phyloP scores from a whole-genome alignment of 176 grass and related monocot genomes.

The Paspalum notatum region DNA sequence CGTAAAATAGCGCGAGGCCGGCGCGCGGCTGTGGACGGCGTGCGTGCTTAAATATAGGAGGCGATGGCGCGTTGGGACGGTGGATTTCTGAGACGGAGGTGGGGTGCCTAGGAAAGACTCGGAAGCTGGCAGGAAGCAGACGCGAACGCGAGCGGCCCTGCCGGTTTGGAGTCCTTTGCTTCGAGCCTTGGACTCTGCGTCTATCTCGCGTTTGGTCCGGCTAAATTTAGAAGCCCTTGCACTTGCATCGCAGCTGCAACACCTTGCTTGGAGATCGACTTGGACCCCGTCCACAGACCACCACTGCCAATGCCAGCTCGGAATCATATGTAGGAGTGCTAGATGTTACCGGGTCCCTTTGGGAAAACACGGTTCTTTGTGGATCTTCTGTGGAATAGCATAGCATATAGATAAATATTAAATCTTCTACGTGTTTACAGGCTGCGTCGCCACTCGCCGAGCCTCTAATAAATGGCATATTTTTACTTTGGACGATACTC shows the following conservation, averaged over 20 bases:
- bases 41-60: slow-evolving; percentile 45
- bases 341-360: not conserved
- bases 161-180: slow-evolving; percentile 30
- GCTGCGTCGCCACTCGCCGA: not conserved
- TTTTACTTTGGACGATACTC: not conserved
- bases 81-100: too few relatives aligned
- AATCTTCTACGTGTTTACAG: too few relatives aligned
- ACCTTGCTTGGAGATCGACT: slow-evolving; percentile 8
- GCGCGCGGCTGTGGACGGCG: slow-evolving; percentile 4
- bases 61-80: slow-evolving; percentile 15
- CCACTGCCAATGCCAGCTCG: not conserved
- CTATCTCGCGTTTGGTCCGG: not conserved
- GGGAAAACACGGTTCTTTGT: not conserved
- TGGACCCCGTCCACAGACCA: slow-evolving; percentile 14
- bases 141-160: not conserved
- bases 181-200: slow-evolving; percentile 11
- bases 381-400: not conserved
- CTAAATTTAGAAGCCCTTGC: slow-evolving; percentile 32
- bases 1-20: slow-evolving; percentile 1
- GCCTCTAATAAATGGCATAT: not conserved
- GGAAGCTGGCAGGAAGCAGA: slow-evolving; percentile 50
- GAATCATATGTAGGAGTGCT: not conserved
- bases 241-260: not conserved
- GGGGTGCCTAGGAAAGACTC: slow-evolving; percentile 42
- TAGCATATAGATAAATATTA: too few relatives aligned